Evolutionary conservation across 2,329 filamentous ascomycete species (phyloP).

Genomic region (Juglanconis juglandina): DNA sequence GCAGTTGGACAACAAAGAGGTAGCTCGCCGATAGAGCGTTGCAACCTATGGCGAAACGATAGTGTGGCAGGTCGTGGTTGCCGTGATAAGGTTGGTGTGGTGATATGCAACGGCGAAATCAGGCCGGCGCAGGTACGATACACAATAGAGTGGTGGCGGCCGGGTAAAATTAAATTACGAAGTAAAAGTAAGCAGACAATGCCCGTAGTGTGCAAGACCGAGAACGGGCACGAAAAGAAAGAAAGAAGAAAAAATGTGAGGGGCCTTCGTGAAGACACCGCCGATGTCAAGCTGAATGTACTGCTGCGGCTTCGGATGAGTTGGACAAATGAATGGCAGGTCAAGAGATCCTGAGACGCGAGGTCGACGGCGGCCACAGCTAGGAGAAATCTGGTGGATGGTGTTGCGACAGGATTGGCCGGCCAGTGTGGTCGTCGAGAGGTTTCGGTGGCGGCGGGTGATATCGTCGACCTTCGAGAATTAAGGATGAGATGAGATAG

Average conservation of each 20-base stretch:
- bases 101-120: slow-evolving; percentile 4
- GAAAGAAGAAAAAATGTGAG: background rate
- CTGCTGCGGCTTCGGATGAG: background rate
- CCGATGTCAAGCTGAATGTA: slow-evolving; percentile 3
- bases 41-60: background rate
- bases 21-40: background rate
- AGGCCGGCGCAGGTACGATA: slow-evolving; percentile 8
- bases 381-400: background rate
- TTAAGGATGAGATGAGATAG: background rate
- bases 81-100: slow-evolving; percentile 9
- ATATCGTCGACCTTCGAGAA: background rate
- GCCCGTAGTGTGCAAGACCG: background rate
- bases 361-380: background rate
- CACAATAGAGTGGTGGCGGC: background rate
- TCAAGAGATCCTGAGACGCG: slow-evolving; percentile 4
- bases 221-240: background rate
- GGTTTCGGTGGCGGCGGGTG: background rate
- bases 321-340: slow-evolving; percentile 12
- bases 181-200: background rate
- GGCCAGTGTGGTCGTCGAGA: background rate
- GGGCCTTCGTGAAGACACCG: background rate
- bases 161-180: background rate
- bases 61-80: slow-evolving; percentile 8
- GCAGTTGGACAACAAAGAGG: background rate
- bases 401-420: background rate